Evolutionary conservation across 225 moss, liverwort and hornwort genomes (phyloP), one percentile per base, ranked within the genome.

Genomic region (Polytrichum formosum): DNA sequence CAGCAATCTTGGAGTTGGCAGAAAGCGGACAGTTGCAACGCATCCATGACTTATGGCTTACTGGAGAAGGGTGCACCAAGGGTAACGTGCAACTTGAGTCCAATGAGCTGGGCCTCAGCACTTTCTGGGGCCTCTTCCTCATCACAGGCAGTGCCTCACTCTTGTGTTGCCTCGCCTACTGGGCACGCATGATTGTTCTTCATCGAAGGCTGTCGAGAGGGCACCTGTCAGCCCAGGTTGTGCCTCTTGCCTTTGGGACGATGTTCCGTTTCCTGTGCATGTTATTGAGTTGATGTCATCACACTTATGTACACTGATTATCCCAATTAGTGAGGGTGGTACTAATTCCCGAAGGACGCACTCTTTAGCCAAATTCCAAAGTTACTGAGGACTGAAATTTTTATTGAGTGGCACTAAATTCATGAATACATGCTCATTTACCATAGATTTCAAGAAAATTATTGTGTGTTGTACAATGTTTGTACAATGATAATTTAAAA

Each of bases 81-180:
- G 54, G 73, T 30, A 84, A 83, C 46, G 58, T 85, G 22, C 72
- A 77, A 6, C 73, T 74, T 18, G 82, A 63, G 26, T 73, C 90
- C 53, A 87, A 90, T 5, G 73, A 91, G 79, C 72, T 94, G 7
- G 93, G 90, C 25, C 69, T 97, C 31, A 76, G 68, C 56, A 81
- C 89, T 5, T 97, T 97, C 30, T 97, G 96, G 96, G 93, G 96
- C 28, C 82, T 97, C 28, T 97, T 97, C 73, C 80, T 97, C 10
- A 90, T 94, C 30, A 93, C 96, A 6, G 96, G 96, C 9, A 65
- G 71, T 31, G 89, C 90, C 55, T 93, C 96, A 1, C 10, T 91
- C 18, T 70, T 83, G n/a, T 97, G 93, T 54, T 87, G 92, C 66
- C 64, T 94, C 46, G 20, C 86, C 18, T 94, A 97, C 54, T 97